Evolutionary conservation across 495 filamentous ascomycete genomes (phyloP).

Genomic region (Lophiotrema nucula): DNA sequence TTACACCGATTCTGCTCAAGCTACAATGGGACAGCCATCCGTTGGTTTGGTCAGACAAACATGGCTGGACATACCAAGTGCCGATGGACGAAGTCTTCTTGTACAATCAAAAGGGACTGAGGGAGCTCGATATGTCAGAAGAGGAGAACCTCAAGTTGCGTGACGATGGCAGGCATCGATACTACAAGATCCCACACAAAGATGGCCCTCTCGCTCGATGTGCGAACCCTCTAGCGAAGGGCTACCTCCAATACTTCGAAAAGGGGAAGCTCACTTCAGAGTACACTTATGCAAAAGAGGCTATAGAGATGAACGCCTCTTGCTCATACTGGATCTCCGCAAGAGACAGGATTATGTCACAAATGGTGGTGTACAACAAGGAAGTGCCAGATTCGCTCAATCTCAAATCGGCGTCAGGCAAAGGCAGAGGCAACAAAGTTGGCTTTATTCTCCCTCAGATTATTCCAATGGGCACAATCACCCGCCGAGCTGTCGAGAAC

Average conservation of each 20-base stretch:
- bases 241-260: constrained; percentile 88
- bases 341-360: constrained; percentile 82
- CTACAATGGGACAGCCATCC: constrained; percentile 88
- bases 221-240: constrained; percentile 81
- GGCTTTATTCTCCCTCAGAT: constrained; percentile 97
- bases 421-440: constrained; percentile 41
- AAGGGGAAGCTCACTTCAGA: constrained; percentile 82
- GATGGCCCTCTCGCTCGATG: constrained; percentile 86
- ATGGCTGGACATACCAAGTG: constrained; percentile 90
- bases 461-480: constrained; percentile 98
- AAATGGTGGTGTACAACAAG: constrained; percentile 86
- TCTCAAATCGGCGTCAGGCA: constrained; percentile 35
- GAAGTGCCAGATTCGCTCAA: constrained; percentile 48
- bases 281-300: constrained; percentile 85
- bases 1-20: constrained; percentile 81
- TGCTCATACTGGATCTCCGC: constrained; percentile 99
- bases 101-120: constrained; percentile 69
- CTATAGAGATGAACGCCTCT: constrained; percentile 94
- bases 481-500: constrained; percentile 93
- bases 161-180: constrained; percentile 64
- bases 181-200: constrained; percentile 95
- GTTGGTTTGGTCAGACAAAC: constrained; percentile 85
- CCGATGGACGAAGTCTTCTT: constrained; percentile 58
- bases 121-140: constrained; percentile 71
- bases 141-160: constrained; percentile 63